Evolutionary conservation across 768 basidiomycete species (phyloP), one percentile per base, ranked within the genome.

Genomic region (Pisolithus tinctorius): DNA sequence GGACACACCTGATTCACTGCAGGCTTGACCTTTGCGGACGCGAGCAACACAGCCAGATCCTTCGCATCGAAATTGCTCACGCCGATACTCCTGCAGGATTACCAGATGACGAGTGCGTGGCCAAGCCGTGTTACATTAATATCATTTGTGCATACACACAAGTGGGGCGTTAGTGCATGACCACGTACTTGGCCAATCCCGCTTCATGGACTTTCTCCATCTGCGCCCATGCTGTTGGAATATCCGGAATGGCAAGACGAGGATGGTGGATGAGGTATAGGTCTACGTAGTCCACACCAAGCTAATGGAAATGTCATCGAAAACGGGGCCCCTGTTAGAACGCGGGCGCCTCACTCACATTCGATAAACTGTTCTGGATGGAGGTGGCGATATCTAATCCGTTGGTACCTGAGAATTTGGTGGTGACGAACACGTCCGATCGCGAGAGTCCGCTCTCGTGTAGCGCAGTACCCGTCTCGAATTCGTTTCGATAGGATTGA

Each of bases 221-320:
- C 60, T 81, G 69, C 29, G 67, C 74, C 85, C 86, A 88, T 2
- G 73, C 72, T 36, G 75, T 79, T 1, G 79, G 76, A 36, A 84
- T 82, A 55, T 85, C 80, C 1, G 81, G 80, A 20, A 64, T 57
- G 8, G 78, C 81, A 17, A 80, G 64, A 4, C 69, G 58, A 6
- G 84, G 83, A 49, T 64, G 58, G 62, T 88, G 85, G 44, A 88
- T 81, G 39, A 88, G 76, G 64, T 88, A 88, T 37, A 88, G 63
- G 63, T 90, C 84, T 11, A 88, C 76, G 56, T 83, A 83, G 1
- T 71, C 59, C 4, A 88, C 69, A 0, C 81, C 83, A 20, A 87
- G 73, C 85, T 86, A 55, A 11, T 41, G 40, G 2, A 51, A 20
- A 46, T 29, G 14, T 11, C 1, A 9, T 51, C 11, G 45, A 38